Evolutionary conservation across 2,329 filamentous ascomycete genomes (phyloP).

Genomic region (Neopestalotiopsis rosae): DNA sequence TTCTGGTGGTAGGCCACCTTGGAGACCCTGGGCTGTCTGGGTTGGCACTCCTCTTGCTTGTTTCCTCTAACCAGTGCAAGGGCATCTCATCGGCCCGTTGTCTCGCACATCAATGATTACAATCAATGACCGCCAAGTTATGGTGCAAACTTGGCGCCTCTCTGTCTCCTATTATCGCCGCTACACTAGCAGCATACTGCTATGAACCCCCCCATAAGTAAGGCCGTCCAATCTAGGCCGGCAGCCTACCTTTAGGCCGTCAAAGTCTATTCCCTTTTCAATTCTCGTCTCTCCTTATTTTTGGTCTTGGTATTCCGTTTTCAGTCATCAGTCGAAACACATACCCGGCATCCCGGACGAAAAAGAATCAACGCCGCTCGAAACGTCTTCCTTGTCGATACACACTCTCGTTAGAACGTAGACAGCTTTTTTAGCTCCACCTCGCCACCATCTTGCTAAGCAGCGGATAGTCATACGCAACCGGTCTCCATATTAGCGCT

Average conservation of each 20-base stretch:
- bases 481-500: conserved; percentile 9
- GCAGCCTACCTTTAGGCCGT: background rate
- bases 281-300: background rate
- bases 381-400: background rate
- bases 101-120: background rate
- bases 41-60: background rate
- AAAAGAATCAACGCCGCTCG: background rate
- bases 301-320: background rate
- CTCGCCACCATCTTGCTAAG: conserved; percentile 7
- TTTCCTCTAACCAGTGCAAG: conserved; percentile 5
- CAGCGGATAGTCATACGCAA: conserved; percentile 13
- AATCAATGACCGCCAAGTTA: background rate
- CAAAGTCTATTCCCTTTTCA: background rate
- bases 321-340: conserved; percentile 1
- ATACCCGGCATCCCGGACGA: background rate
- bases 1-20: background rate
- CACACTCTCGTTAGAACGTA: background rate
- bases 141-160: conserved; percentile 12
- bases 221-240: conserved; percentile 3
- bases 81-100: conserved; percentile 15
- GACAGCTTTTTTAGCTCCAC: background rate
- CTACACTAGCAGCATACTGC: background rate
- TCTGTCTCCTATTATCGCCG: conserved; percentile 8
- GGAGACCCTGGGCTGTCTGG: background rate
- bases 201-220: background rate